Conservation (phyloP, 805 yeast genomes). For the Starmerella cellae region DNA sequence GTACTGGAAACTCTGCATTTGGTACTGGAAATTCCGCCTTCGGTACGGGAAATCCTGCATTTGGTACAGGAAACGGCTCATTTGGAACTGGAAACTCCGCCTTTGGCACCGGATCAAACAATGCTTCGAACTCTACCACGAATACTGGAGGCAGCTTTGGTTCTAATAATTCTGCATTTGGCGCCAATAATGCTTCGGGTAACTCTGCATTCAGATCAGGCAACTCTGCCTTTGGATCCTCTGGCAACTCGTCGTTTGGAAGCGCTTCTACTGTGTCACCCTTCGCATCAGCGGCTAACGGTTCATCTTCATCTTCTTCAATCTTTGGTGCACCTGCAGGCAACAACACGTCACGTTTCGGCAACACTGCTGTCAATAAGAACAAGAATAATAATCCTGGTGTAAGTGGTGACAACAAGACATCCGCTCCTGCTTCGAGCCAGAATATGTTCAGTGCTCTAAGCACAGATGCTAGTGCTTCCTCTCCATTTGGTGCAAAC, state of each 20-base stretch:
- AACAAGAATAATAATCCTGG: neutral
- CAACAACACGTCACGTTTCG: constrained; percentile 3
- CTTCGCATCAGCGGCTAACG: neutral
- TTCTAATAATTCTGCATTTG: constrained; percentile 15
- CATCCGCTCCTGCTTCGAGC: neutral
- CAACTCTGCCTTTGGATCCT: constrained; percentile 16
- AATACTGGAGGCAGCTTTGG: constrained; percentile 14
- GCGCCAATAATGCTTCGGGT: constrained; percentile 8
- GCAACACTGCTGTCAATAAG: neutral
- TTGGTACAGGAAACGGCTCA: constrained; percentile 12
- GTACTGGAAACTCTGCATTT: constrained; percentile 17
- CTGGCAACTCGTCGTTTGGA: constrained; percentile 3
- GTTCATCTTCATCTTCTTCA: constrained; percentile 8
- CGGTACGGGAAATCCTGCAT: constrained; percentile 10
- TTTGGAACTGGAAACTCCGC: constrained; percentile 9
- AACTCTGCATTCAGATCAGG: constrained; percentile 11
- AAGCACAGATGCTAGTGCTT: neutral
- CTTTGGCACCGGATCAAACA: constrained; percentile 14
- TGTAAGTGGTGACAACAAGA: neutral
- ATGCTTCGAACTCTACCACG: constrained; percentile 9
- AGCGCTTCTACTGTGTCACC: constrained; percentile 3
- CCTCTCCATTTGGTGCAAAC: neutral
- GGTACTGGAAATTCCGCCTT: constrained; percentile 17
- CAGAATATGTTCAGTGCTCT: neutral
- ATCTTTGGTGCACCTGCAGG: constrained; percentile 1